Evolutionary conservation across 306 rosid species (phyloP), one percentile per base, ranked within the genome.

Genomic region (Urtica urens): DNA sequence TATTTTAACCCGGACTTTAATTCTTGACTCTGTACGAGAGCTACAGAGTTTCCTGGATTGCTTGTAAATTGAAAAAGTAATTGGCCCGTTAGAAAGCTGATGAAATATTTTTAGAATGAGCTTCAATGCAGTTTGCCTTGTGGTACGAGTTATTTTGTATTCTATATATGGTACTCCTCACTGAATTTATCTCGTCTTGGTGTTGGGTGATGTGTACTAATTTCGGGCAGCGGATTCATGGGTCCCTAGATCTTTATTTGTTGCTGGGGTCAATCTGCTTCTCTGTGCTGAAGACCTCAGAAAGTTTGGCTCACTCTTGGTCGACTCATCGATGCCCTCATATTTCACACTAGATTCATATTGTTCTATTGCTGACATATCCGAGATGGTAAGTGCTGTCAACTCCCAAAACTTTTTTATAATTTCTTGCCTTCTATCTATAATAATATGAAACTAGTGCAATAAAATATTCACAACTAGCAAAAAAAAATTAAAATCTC

Each of bases 211-310:
- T 2, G 3, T 37, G 58, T 66, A 53, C 41, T 26, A 20, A 38
- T 53, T 60, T 60, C 34, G n/a, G n/a, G 23, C 83, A 85, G 99
- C 65, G 56, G 77, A 65, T 64, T 55, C 60, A 31, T 79, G 92
- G 99, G 62, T 57, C 47, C 60, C 87, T 43, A 82, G 99, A 75
- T 90, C 99, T 6, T 46, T 81, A 47, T 85, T 90, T 67, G 73
- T 85, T 53, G 62, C 69, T 46, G 87, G 75, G 58, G 72, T 65
- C 30, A 62, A 77, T 69, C 63, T 85, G 49, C 66, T 90, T 73
- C 29, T 81, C 57, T 90, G 99, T 72, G 41, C 51, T 41, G 99
- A 90, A 67, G 94, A 90, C 62, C 49, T 79, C 33, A 28, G 26
- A 66, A 78, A 72, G 56, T 76, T 88, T 48, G 69, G 69, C 72